Evolutionary conservation across 1,139 yeast species (phyloP), one percentile per base, ranked within the genome.

Genomic region (Debaryomyces coudertii): DNA sequence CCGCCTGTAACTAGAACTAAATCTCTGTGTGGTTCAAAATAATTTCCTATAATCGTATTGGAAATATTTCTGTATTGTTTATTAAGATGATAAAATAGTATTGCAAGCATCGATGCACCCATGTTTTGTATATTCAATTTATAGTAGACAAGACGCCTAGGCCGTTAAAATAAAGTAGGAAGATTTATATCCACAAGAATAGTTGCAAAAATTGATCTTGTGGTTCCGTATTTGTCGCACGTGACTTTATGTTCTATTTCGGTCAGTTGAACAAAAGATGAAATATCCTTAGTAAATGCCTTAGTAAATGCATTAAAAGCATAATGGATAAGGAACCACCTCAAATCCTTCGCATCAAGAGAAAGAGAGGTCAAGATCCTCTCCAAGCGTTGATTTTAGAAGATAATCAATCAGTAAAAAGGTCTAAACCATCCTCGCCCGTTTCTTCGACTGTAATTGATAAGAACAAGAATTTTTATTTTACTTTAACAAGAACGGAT

Each of bases 1-100:
- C 97, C 97, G 1, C 97, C 97, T 0, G 97, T 90, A 22, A 92
- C 70, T n/a, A 90, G 63, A 0, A 84, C 85, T 9, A 86, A 68
- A 55, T 87, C 90, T 20, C 68, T 63, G 43, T 53, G 55, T 0
- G 80, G 73, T 34, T 82, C 85, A 51, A 76, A 76, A 9, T 66
- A 68, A 46, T 73, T 77, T 1, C 88, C 88, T 18, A 82, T 61
- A 2, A 78, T 35, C 2, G 63, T 39, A 31, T 71, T 69, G 2
- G 79, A 71, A 5, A 66, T 37, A 5, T 52, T 55, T 36, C 71
- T 59, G 16, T 69, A 53, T 8, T 58, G 53, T 45, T 64, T 66
- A 57, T 76, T 74, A 11, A 58, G 45, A 27, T 40, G 36, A 29
- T 44, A 44, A 36, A 43, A 24, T 15, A 39, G 18, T 11, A 30